phyloP scores from a whole-genome alignment of 306 rosid genomes.

The Gastrolobium bilobum region DNA sequence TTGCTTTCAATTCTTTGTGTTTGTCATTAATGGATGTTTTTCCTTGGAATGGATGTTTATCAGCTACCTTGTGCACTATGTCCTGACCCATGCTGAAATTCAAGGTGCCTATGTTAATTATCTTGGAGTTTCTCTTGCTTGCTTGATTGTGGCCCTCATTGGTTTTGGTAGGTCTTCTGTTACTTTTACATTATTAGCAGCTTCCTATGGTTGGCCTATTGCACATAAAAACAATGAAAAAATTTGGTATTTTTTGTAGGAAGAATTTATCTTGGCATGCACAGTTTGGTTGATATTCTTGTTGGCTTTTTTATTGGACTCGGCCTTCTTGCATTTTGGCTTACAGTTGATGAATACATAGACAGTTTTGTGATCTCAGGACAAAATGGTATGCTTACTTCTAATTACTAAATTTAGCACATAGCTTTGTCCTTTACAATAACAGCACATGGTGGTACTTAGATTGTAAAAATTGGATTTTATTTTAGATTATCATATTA shows the following conservation, averaged over 20 bases:
- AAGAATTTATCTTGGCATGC: slow-evolving; percentile 99
- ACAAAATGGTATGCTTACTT: slow-evolving; percentile 78
- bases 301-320: slow-evolving; percentile 80
- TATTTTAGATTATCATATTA: neutral
- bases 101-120: slow-evolving; percentile 60
- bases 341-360: slow-evolving; percentile 63
- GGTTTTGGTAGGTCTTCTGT: slow-evolving; percentile 76
- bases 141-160: slow-evolving; percentile 77
- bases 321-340: slow-evolving; percentile 83
- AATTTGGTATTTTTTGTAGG: slow-evolving; percentile 62
- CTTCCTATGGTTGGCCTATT: slow-evolving; percentile 40
- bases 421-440: slow-evolving; percentile 30
- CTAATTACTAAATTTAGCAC: slow-evolving; percentile 28
- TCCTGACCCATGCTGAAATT: slow-evolving; percentile 66
- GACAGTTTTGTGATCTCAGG: slow-evolving; percentile 80
- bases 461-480: slow-evolving; percentile 36
- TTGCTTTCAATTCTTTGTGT: slow-evolving; percentile 41
- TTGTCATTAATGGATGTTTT: slow-evolving; percentile 48
- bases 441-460: slow-evolving; percentile 20
- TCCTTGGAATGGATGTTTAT: slow-evolving; percentile 50
- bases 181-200: slow-evolving; percentile 7
- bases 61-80: slow-evolving; percentile 90
- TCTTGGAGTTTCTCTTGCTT: slow-evolving; percentile 70
- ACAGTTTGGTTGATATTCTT: slow-evolving; percentile 82
- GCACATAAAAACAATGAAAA: slow-evolving; percentile 39